Conservation (phyloP, 164 flowering plant species). For the Vitis riparia region DNA sequence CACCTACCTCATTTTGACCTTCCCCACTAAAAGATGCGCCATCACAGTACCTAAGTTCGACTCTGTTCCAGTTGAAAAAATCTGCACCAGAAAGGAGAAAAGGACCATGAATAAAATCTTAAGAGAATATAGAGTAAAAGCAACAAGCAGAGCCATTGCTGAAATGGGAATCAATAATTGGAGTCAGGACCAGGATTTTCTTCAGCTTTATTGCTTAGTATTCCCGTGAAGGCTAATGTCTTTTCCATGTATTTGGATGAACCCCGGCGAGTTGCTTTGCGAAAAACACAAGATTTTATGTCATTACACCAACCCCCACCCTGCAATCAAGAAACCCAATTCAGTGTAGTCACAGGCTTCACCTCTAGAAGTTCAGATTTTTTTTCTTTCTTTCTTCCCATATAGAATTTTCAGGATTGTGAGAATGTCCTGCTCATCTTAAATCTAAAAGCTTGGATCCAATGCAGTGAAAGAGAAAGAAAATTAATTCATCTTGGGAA, state of each 20-base stretch:
- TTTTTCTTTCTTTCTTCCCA: background rate
- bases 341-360: background rate
- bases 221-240: constrained; percentile 72
- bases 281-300: constrained; percentile 59
- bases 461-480: background rate
- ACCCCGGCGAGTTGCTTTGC: constrained; percentile 81
- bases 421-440: no score
- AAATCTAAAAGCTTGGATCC: no score
- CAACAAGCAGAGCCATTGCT: background rate
- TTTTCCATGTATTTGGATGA: constrained; percentile 84
- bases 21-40: constrained; percentile 94
- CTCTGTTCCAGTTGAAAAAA: constrained; percentile 97
- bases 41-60: constrained; percentile 88
- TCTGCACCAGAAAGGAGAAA: constrained; percentile 39
- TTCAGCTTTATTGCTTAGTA: constrained; percentile 80
- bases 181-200: constrained; percentile 77
- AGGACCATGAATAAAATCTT: no score
- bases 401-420: no score
- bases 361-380: background rate
- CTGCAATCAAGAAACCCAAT: constrained; percentile 31
- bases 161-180: background rate
- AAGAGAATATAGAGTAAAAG: no score
- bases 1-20: constrained; percentile 65
- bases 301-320: constrained; percentile 97
- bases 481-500: background rate